Evolutionary conservation across 2,329 filamentous ascomycete genomes (phyloP), one percentile per base, ranked within the genome.

Genomic region (Xylariaceae sp.): DNA sequence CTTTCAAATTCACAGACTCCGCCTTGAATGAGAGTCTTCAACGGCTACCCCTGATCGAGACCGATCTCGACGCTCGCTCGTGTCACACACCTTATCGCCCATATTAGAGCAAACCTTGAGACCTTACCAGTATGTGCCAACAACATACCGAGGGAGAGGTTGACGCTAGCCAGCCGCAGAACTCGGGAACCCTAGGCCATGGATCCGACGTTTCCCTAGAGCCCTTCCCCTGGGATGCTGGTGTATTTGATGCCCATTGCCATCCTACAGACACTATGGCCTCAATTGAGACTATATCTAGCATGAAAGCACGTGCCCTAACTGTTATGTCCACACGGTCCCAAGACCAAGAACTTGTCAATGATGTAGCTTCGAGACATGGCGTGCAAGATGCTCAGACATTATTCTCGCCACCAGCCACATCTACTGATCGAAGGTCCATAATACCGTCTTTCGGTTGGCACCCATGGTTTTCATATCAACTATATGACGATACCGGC

Each of bases 391-490:
- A 66, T 54, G 57, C 52, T 34, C 50, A 60, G 11, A 51, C 50
- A 42, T 22, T 69, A 17, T 43, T 48, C 33, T 46, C 58, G 43
- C 56, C 22, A 6, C n/a, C 42, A 31, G 40, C 46, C 42, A 47
- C 56, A 31, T 34, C 45, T 45, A 49, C 56, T 19, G 48, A 42
- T 13, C 47, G 58, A 48, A 71, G 75, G 52, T 75, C 74, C 53
- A 66, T 86, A 19, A 61, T 93, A 3, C 87, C 89, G 0, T 83
- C 84, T n/a, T 93, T 92, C 70, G 89, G 89, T 17, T 92, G 89
- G 88, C 89, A 94, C 66, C 89, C 89, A 1, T 94, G 89, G 89
- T 93, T 92, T 69, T 87, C 88, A 1, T 77, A 93, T 67, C 84
- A 89, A 58, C 78, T 94, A 62, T 90, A 84, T 64, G 80, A 86